Evolutionary conservation across 2,329 filamentous ascomycete species (phyloP).

Genomic region (Chalaropsis ovoidea): DNA sequence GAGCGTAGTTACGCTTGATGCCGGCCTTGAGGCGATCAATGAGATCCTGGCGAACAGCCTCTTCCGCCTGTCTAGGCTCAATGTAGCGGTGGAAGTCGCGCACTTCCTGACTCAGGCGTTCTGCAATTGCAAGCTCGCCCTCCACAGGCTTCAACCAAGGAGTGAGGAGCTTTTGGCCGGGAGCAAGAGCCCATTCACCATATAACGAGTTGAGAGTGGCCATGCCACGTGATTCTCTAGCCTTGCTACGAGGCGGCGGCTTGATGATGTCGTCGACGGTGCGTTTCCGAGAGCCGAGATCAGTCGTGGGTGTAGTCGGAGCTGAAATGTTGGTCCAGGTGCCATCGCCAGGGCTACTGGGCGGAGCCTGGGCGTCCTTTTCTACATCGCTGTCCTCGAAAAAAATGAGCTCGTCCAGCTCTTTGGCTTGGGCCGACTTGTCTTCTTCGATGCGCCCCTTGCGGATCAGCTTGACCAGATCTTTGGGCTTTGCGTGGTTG

Average conservation of each 20-base stretch:
- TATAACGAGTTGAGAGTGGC: slow-evolving; percentile 43
- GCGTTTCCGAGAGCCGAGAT: slow-evolving; percentile 61
- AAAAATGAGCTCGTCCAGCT: slow-evolving; percentile 79
- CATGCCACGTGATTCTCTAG: slow-evolving; percentile 31
- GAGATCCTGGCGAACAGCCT: slow-evolving; percentile 61
- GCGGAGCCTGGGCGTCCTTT: slow-evolving; percentile 29
- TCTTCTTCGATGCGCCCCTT: slow-evolving; percentile 64
- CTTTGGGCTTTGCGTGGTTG: slow-evolving; percentile 59
- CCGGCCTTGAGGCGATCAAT: slow-evolving; percentile 55
- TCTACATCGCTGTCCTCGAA: slow-evolving; percentile 58
- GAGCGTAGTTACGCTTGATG: slow-evolving; percentile 45
- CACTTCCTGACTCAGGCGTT: slow-evolving; percentile 69
- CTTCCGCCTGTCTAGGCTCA: slow-evolving; percentile 65
- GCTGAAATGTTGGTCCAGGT: slow-evolving; percentile 23
- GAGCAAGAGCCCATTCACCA: slow-evolving; percentile 42
- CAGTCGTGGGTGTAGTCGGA: slow-evolving; percentile 27
- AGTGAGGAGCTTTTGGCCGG: slow-evolving; percentile 32
- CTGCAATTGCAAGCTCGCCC: slow-evolving; percentile 4
- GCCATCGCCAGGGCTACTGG: slow-evolving; percentile 19
- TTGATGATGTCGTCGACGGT: slow-evolving; percentile 61
- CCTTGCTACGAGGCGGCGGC: slow-evolving; percentile 44
- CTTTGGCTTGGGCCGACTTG: slow-evolving; percentile 43
- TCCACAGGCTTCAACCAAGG: slow-evolving; percentile 44
- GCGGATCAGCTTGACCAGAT: slow-evolving; percentile 83
- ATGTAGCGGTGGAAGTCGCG: slow-evolving; percentile 82